Evolutionary conservation across 2,329 filamentous ascomycete species (phyloP).

Genomic region (Biscogniauxia marginata): DNA sequence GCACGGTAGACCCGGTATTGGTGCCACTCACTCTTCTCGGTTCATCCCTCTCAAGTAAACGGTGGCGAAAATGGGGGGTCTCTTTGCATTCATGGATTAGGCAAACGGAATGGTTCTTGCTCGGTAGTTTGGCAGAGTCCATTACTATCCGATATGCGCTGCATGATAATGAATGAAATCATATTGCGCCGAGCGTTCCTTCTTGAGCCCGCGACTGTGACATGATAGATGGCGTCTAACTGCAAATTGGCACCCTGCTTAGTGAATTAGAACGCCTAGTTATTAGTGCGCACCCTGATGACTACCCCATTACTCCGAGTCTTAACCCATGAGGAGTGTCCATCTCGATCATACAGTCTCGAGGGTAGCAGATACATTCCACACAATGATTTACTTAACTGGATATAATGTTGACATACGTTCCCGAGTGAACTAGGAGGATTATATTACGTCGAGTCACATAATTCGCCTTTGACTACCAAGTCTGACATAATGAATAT

Average conservation of each 20-base stretch:
- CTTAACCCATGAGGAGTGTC: no score
- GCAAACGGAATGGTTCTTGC: constrained; percentile 58
- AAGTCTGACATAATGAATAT: no score
- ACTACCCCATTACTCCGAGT: no score
- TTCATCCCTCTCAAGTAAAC: constrained; percentile 99
- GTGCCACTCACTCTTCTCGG: constrained; percentile 99
- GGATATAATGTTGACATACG: no score
- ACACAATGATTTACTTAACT: no score
- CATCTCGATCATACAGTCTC: no score
- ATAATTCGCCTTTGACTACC: no score
- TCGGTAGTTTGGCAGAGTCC: constrained; percentile 39
- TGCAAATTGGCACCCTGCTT: neutral
- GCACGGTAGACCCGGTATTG: constrained; percentile 99
- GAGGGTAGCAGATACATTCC: no score
- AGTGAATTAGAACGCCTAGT: neutral
- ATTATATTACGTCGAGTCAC: no score
- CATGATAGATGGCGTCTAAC: neutral
- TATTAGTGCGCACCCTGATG: no score
- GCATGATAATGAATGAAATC: constrained; percentile 47
- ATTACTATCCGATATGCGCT: constrained; percentile 43
- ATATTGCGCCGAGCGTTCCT: constrained; percentile 23
- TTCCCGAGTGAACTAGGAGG: no score
- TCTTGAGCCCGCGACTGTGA: neutral
- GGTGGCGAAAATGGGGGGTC: constrained; percentile 48
- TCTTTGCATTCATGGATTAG: constrained; percentile 60